Base-by-base conservation (phyloP, 176 grass and related monocot species). In the Eleusine indica region DNA sequence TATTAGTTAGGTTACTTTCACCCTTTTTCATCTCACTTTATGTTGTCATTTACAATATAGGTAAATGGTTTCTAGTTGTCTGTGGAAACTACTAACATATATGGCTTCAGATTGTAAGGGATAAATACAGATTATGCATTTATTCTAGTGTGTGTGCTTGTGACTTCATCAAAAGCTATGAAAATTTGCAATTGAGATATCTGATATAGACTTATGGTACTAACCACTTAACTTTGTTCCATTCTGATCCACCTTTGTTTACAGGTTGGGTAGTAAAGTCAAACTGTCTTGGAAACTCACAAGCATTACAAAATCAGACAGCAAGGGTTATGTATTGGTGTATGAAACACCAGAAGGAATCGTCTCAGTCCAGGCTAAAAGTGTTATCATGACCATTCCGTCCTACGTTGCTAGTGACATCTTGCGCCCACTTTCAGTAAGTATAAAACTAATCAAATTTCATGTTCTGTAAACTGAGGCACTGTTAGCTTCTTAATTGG, bases 241-340 rank as follows among this genome's bases (percentile, higher is more conserved):
- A 6, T 68, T 78, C 29, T 61, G 3, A 14, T 41, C 62, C 68
- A 79, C 47, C 39, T 82, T 67, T 70, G 83, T 86, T 87, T 86
- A 54, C 77, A 99, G 93, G 85, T 76, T 99, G 86, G 93, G 89
- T 82, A 91, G 63, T 87, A 96, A 90, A 90, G 88, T 96, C 44
- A 99, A 96, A 80, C 77, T 99, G 9, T 99, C 91, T 57, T 96
- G 97, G 93, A 99, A 96, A 80, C 85, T 96, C 47, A 94, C 65
- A 51, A 90, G 89, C 86, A 96, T 99, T 81, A 81, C 73, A 76
- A 96, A 85, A 69, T 86, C 86, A n/a, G 97, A 96, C 12, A 80
- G 51, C 65, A 82, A 95, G 67, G 89, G 89, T 32, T 99, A 94
- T 91, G 66, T 87, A 22, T 85, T 96, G 84, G 70, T 76, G 29